These are phyloP conservation scores for Cordyceps militaris DNA, from an alignment of 2,329 filamentous ascomycete species.

Conservation along the genomic window DNA sequence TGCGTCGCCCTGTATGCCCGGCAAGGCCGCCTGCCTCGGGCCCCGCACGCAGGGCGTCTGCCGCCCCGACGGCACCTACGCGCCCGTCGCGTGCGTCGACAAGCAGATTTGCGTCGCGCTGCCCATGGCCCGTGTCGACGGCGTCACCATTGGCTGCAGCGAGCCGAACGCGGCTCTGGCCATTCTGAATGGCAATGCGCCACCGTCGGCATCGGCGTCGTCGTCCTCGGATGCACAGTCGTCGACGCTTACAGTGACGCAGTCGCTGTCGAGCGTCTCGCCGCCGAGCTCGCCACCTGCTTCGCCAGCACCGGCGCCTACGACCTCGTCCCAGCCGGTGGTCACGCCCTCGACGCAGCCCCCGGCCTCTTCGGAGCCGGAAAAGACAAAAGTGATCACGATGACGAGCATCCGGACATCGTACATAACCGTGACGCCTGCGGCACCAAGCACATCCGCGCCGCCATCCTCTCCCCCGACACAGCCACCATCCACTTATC, in stretches of 20 bases:
- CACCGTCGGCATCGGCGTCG: not conserved
- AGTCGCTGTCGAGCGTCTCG: not conserved
- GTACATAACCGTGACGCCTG: not conserved
- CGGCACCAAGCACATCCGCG: not conserved
- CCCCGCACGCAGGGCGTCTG: slow-evolving; percentile 26
- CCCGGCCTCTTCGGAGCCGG: not conserved
- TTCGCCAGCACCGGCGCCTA: not conserved
- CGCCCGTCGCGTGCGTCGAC: slow-evolving; percentile 30
- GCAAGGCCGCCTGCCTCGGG: slow-evolving; percentile 25
- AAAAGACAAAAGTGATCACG: not conserved
- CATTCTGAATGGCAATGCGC: slow-evolving; percentile 30
- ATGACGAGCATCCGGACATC: not conserved
- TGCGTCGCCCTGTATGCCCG: slow-evolving; percentile 37
- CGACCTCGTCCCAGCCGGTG: not conserved
- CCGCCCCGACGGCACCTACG: slow-evolving; percentile 32
- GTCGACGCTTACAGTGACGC: not conserved
- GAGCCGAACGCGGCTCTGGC: slow-evolving; percentile 32
- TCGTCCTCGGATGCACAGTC: not conserved
- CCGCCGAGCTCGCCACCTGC: not conserved
- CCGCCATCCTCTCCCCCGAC: no score
- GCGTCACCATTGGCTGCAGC: slow-evolving; percentile 44
- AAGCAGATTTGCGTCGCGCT: slow-evolving; percentile 44
- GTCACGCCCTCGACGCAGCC: not conserved
- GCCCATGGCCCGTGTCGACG: slow-evolving; percentile 42
- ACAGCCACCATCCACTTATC: no score